A percentile compares a stretch with the other conserved stretches of the same genome.
Evolutionary conservation across 805 yeast genomes (phyloP).

Genomic region (Saturnispora hagleri): DNA sequence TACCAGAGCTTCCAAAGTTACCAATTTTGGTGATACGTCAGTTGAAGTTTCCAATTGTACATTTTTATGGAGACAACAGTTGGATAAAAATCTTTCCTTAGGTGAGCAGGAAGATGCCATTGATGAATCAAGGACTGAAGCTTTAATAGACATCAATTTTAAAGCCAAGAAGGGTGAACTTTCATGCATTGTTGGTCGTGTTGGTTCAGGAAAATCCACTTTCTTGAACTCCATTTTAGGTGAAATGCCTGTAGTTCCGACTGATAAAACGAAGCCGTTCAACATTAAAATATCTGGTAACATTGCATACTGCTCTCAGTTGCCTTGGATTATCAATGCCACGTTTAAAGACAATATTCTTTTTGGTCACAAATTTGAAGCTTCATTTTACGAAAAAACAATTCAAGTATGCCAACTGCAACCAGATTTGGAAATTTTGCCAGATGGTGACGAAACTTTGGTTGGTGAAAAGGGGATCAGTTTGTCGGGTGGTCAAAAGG

Average conservation of each 20-base stretch:
- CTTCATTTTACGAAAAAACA: slow-evolving; percentile 69
- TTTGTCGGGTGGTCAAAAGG: slow-evolving; percentile 95
- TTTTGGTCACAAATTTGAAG: slow-evolving; percentile 80
- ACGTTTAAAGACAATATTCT: slow-evolving; percentile 81
- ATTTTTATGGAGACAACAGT: slow-evolving; percentile 39
- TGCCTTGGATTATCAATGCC: slow-evolving; percentile 96
- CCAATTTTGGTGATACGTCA: slow-evolving; percentile 25
- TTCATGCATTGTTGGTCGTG: slow-evolving; percentile 55
- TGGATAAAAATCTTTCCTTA: slow-evolving; percentile 11
- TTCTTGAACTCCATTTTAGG: slow-evolving; percentile 47
- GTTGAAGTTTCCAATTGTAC: slow-evolving; percentile 41
- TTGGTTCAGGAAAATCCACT: slow-evolving; percentile 61
- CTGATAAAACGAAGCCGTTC: slow-evolving; percentile 16
- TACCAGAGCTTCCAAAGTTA: slow-evolving; percentile 16
- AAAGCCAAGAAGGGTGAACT: slow-evolving; percentile 42
- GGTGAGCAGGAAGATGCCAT: slow-evolving; percentile 18
- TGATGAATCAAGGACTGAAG: slow-evolving; percentile 25
- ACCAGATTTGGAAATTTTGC: slow-evolving; percentile 68
- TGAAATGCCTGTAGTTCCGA: slow-evolving; percentile 33
- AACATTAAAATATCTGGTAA: slow-evolving; percentile 29
- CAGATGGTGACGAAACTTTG: slow-evolving; percentile 83
- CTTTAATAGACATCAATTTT: slow-evolving; percentile 41
- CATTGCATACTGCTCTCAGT: slow-evolving; percentile 54
- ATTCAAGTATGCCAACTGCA: slow-evolving; percentile 79
- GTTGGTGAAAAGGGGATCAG: slow-evolving; percentile 98